Base-by-base conservation (phyloP, 495 filamentous ascomycete genomes). In the Penicillium verhagenii region DNA sequence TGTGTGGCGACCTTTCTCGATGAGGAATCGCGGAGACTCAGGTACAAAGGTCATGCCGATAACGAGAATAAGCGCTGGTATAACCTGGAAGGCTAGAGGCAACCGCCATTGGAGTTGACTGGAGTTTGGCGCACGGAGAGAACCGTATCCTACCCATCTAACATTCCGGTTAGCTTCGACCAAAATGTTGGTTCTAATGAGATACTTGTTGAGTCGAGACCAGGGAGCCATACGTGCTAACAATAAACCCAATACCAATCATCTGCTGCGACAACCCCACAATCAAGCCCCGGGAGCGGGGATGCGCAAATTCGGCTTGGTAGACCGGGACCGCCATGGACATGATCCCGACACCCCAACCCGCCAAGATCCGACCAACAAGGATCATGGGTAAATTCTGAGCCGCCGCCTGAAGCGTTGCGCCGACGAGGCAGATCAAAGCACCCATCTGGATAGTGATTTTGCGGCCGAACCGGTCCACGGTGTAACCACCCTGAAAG, bases 201-300 rank as follows among this genome's bases (percentile, higher is more conserved):
- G 44, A n/a, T n/a, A n/a, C n/a, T n/a, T n/a, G n/a, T 18, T 20
- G 28, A 14, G 20, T 9, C 3, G 2, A 23, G 38, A 6, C 11
- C 13, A 1, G n/a, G 19, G 14, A 24, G 16, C 50, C 65, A 54
- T 72, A 71, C 61, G 67, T 74, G 59, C 77, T 77, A 28, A 83
- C 70, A 61, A 82, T 80, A 61, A 75, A 80, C 7, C 77, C 78
- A 35, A 79, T 70, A 33, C 81, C 78, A 54, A 84, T 82, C 73
- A 86, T 82, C 58, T 84, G 81, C 56, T 85, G 83, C 24, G 81
- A 74, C 31, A 83, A 61, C 10, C 80, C 82, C 42, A 83, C 79
- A 46, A 85, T 78, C 25, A 83, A 66, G 20, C 82, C 83, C 63
- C 78, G 74, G 37, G 76, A 79, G 28, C 75, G 73, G 9, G 76